Evolutionary conservation across 1,139 yeast genomes (phyloP).

Genomic region (Pichia sp.): DNA sequence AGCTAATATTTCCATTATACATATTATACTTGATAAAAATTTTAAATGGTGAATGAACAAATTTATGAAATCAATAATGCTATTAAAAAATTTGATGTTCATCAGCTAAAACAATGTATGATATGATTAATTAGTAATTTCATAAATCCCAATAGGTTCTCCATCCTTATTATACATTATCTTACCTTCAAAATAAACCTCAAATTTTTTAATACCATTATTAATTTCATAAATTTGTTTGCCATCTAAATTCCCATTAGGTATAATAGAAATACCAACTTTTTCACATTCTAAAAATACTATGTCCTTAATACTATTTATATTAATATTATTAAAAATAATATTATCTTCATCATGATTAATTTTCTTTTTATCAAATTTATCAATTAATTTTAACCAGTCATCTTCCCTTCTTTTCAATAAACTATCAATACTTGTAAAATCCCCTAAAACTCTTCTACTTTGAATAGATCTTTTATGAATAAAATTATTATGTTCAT

Average conservation of each 20-base stretch:
- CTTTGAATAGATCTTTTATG: neutral
- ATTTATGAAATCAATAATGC: neutral
- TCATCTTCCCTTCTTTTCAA: neutral
- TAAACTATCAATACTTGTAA: neutral
- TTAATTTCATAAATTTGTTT: constrained; percentile 1
- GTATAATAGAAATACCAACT: constrained; percentile 3
- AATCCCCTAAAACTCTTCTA: neutral
- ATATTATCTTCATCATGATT: no score
- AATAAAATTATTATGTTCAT: neutral
- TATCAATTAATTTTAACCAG: neutral
- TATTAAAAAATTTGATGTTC: constrained; percentile 7
- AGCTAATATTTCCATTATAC: constrained; percentile 3
- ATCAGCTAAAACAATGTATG: constrained; percentile 23
- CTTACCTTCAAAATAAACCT: constrained; percentile 24
- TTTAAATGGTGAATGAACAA: neutral
- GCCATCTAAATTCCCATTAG: constrained; percentile 3
- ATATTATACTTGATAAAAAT: neutral
- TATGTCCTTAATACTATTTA: constrained; percentile 8
- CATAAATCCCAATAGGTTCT: neutral
- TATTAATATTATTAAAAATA: no score
- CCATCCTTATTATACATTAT: constrained; percentile 21
- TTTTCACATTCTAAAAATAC: constrained; percentile 7
- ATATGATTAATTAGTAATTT: neutral
- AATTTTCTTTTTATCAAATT: neutral
- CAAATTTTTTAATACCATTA: neutral